Conservation (phyloP, 495 filamentous ascomycete species). For the Talaromyces nanjingensis region DNA sequence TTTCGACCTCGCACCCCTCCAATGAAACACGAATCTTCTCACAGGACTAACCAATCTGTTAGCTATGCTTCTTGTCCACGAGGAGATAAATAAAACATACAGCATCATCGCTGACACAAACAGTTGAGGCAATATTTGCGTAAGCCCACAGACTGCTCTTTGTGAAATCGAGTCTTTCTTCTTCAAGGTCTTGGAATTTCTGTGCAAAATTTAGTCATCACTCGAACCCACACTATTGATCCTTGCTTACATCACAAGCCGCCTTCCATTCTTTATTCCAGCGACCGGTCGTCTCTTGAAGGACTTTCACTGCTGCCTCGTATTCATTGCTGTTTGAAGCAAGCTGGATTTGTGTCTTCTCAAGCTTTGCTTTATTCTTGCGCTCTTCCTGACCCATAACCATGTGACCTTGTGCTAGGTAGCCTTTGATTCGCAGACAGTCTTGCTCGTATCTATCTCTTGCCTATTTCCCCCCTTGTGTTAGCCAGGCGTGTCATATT, state of each 20-base stretch:
- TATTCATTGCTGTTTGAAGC: conserved; percentile 89
- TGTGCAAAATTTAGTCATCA: conserved; percentile 15
- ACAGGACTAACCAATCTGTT: conserved; percentile 52
- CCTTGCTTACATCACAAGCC: conserved; percentile 67
- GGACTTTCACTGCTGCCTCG: conserved; percentile 78
- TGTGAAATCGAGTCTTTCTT: conserved; percentile 91
- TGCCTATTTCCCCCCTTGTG: conserved; percentile 43
- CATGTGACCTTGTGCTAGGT: conserved; percentile 98
- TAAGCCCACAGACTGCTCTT: conserved; percentile 98
- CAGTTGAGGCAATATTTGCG: conserved; percentile 93
- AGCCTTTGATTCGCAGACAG: conserved; percentile 96
- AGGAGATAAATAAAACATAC: conserved; percentile 32
- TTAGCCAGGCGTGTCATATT: background rate
- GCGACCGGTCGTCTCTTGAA: conserved; percentile 92
- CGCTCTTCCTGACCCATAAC: conserved; percentile 99
- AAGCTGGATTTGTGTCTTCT: conserved; percentile 95
- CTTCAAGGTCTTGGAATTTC: conserved; percentile 99
- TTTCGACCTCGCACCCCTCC: conserved; percentile 93
- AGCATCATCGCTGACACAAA: conserved; percentile 97
- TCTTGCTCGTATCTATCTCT: conserved; percentile 95
- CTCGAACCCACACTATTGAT: background rate
- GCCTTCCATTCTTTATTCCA: conserved; percentile 99
- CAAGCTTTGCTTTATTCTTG: conserved; percentile 97
- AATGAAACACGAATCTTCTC: conserved; percentile 94
- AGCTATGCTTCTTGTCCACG: conserved; percentile 12